A percentile compares a stretch with the other conserved stretches of the same genome.
These are phyloP conservation scores for Tricholoma matsutake DNA, from an alignment of 768 basidiomycete species.

Conservation along the genomic window DNA sequence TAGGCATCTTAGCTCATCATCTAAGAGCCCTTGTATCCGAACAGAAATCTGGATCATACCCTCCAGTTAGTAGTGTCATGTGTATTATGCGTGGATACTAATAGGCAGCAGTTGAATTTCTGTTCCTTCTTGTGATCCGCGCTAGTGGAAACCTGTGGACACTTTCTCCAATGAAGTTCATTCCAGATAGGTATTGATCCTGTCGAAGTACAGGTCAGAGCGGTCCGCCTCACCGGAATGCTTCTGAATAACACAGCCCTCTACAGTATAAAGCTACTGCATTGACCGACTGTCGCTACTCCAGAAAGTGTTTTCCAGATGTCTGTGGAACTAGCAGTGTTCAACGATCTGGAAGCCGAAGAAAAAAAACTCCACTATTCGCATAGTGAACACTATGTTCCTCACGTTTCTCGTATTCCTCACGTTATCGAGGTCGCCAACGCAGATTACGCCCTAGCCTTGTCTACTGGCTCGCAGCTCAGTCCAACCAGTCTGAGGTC, in stretches of 20 bases:
- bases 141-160: not conserved
- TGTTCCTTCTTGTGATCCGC: too few species aligned
- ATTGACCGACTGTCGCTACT: not conserved
- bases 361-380: conserved; percentile 9
- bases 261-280: not conserved
- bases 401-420: conserved; percentile 12
- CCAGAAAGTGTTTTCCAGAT: conserved; percentile 5
- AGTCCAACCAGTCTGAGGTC: conserved; percentile 36
- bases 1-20: too few species aligned
- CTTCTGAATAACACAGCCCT: not conserved
- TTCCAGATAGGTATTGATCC: not conserved
- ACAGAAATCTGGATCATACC: too few species aligned
- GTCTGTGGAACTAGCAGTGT: conserved; percentile 16
- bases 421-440: conserved; percentile 31
- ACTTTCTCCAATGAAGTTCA: not conserved
- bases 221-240: not conserved
- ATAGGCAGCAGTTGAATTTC: too few species aligned
- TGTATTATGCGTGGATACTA: too few species aligned
- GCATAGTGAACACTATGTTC: not conserved
- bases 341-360: not conserved
- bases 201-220: not conserved
- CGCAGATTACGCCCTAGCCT: conserved; percentile 42
- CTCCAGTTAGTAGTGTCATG: too few species aligned
- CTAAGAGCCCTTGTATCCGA: too few species aligned
- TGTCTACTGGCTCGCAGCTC: conserved; percentile 41